Percentiles rank a stretch among this genome's conserved stretches.
These are phyloP conservation scores for Mytilinidion resinicola DNA, from an alignment of 495 filamentous ascomycete species.

Conservation along the genomic window DNA sequence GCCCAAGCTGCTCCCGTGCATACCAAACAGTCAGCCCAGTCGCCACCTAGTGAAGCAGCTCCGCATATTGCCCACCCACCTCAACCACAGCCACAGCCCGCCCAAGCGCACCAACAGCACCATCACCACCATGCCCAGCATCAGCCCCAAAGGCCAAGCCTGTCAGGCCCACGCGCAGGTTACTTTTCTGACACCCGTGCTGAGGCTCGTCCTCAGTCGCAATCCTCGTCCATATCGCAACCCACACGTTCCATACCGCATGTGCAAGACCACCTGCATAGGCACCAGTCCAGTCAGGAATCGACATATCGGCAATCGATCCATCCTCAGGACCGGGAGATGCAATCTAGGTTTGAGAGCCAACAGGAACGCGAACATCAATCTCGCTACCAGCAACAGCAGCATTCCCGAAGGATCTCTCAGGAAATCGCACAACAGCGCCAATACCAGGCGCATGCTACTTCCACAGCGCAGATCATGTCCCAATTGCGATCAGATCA, in stretches of 20 bases:
- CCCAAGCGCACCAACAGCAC: constrained; percentile 1
- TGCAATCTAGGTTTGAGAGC: constrained; percentile 1
- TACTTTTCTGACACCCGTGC: neutral
- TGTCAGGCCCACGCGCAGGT: neutral
- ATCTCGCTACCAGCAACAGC: neutral
- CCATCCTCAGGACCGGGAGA: constrained; percentile 19
- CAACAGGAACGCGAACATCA: constrained; percentile 6
- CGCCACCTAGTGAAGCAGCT: constrained; percentile 12
- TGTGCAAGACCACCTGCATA: neutral
- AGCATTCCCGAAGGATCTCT: constrained; percentile 18
- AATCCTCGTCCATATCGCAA: neutral
- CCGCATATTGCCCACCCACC: constrained; percentile 6
- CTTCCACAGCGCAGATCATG: constrained; percentile 4
- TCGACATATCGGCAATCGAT: constrained; percentile 7
- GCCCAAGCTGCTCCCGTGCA: constrained; percentile 25
- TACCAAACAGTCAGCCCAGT: constrained; percentile 20
- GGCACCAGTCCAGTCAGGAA: constrained; percentile 9
- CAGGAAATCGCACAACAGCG: constrained; percentile 13
- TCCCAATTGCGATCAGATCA: constrained; percentile 7
- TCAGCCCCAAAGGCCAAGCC: neutral
- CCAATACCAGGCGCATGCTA: constrained; percentile 11
- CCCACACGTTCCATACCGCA: neutral
- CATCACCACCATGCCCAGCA: constrained; percentile 4
- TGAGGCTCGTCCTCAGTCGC: neutral
- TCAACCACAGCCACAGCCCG: constrained; percentile 9